These are phyloP conservation scores for Tolypocladium ovalisporum DNA, from an alignment of 2,329 filamentous ascomycete species.

Conservation along the genomic window DNA sequence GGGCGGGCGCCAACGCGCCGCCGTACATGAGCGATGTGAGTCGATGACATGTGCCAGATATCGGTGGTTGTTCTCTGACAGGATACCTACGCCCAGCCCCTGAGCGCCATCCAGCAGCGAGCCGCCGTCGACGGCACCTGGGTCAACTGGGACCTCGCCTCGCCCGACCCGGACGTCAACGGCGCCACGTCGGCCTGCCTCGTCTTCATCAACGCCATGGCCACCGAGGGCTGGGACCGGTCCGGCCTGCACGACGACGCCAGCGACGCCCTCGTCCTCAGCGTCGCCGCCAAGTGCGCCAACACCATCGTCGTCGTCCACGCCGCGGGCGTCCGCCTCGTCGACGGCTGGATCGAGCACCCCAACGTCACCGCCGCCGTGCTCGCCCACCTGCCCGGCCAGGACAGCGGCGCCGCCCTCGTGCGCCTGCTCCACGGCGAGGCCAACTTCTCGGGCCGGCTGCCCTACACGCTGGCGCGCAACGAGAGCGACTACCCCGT, in stretches of 20 bases:
- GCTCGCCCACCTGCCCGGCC: slow-evolving; percentile 53
- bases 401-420: slow-evolving; percentile 50
- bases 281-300: slow-evolving; percentile 47
- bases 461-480: slow-evolving; percentile 51
- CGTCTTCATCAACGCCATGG: slow-evolving; percentile 72
- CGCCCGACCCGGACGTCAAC: slow-evolving; percentile 22
- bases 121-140: slow-evolving; percentile 42
- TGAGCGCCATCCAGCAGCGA: slow-evolving; percentile 45
- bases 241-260: slow-evolving; percentile 58
- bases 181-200: slow-evolving; percentile 50
- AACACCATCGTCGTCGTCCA: slow-evolving; percentile 57
- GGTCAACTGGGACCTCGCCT: slow-evolving; percentile 36
- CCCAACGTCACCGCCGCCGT: slow-evolving; percentile 54
- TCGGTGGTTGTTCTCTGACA: too few relatives aligned
- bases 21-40: slow-evolving; percentile 37
- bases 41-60: too few relatives aligned
- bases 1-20: slow-evolving; percentile 39
- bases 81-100: slow-evolving; percentile 31
- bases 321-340: slow-evolving; percentile 48
- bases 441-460: slow-evolving; percentile 39
- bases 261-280: slow-evolving; percentile 46
- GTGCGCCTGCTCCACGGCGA: slow-evolving; percentile 48
- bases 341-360: slow-evolving; percentile 55
- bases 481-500: slow-evolving; percentile 38
- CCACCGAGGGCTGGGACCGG: slow-evolving; percentile 66